Base-by-base conservation (phyloP, 129 eudicot genomes). In the Tagetes patula region DNA sequence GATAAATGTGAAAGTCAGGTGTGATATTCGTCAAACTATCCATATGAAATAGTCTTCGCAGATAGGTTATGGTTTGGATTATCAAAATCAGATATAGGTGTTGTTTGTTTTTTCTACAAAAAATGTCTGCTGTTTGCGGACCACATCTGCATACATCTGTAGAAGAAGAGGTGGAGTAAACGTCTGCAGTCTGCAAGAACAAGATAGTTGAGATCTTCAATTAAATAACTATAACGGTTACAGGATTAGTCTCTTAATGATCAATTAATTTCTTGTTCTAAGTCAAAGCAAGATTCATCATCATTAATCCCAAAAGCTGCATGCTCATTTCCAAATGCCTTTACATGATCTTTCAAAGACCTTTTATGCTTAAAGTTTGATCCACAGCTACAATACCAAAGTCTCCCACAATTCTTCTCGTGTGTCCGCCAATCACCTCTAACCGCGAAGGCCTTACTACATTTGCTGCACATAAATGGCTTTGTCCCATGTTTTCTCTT, bases 381-480 rank as follows among this genome's bases (percentile, higher is more conserved):
- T 3, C 97, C 95, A 41, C 97, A 91, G 49, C 79, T 82, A 63
- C 97, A 91, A 77, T 87, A 87, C 97, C 97, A 91, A 55, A 91
- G 87, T 77, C 84, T 91, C 40, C 97, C 97, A 76, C 97, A 91
- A 47, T 91, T 91, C 86, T 91, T 91, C 82, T 91, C 97, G 69
- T 91, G 97, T 2, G 97, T 91, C 54, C 97, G 84, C 97, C 97
- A 91, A 62, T 91, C 97, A 0, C 97, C 97, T 73, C 91, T 80
- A 32, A 91, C 97, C 0, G 97, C 97, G 61, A 91, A 91, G 11
- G 92, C 88, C 65, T 91, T 91, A 12, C 89, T 87, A 41, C 97
- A 91, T 74, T 88, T 91, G 71, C 97, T 73, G 49, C 97, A 91
- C 86, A 80, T 76, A 60, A 91, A 91, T 2, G 97, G 92, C 79